Percentiles rank a stretch among this genome's conserved stretches.
Evolutionary conservation across 2,329 filamentous ascomycete species (phyloP).

Genomic region (Scedosporium aurantiacum): DNA sequence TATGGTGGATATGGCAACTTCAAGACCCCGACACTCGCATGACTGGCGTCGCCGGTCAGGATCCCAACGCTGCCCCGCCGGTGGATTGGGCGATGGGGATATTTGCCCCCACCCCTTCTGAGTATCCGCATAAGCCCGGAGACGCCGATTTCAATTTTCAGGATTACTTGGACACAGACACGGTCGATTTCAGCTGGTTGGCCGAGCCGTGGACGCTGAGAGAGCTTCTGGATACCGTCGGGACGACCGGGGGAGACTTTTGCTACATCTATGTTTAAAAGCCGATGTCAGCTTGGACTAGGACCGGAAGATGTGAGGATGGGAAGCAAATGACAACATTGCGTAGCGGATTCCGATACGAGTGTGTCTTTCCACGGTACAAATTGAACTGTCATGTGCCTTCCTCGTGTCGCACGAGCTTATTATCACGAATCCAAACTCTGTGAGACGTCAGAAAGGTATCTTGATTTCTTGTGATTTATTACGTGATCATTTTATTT

Average conservation of each 20-base stretch:
- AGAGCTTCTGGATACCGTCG: neutral
- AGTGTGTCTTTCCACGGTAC: too few species aligned
- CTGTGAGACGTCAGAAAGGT: too few species aligned
- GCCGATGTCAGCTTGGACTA: too few species aligned
- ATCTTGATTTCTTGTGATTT: too few species aligned
- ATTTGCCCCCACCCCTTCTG: neutral
- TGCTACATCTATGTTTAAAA: neutral
- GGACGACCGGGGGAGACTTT: neutral
- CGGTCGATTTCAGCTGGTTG: neutral
- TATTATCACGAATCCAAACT: too few species aligned
- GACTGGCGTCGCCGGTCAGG: neutral
- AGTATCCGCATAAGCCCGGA: neutral
- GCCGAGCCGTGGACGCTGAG: neutral
- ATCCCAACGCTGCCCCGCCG: neutral
- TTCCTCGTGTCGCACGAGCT: too few species aligned
- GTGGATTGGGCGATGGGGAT: neutral
- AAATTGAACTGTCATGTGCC: too few species aligned
- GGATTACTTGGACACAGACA: neutral
- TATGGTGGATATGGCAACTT: constrained; percentile 13
- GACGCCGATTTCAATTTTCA: neutral
- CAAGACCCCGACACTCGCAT: constrained; percentile 5
- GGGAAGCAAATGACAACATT: too few species aligned
- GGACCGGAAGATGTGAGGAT: too few species aligned
- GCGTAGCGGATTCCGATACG: too few species aligned
- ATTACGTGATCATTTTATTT: too few species aligned